phyloP scores from a whole-genome alignment of 148 eudicot genomes.

The Agrostemma githago region DNA sequence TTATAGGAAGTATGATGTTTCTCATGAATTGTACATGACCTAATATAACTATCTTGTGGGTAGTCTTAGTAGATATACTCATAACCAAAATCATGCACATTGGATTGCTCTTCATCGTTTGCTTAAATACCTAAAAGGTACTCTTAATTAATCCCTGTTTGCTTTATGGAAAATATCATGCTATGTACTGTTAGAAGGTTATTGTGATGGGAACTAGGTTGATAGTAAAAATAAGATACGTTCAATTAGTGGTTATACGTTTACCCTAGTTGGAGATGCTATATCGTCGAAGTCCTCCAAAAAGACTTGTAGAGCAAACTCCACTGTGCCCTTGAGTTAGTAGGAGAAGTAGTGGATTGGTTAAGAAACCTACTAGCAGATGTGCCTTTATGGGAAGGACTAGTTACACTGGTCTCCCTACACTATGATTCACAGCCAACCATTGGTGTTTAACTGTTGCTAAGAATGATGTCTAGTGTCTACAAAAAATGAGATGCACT shows the following conservation, averaged over 20 bases:
- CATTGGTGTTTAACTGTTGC: too few species aligned
- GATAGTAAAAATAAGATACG: background rate
- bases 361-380: too few species aligned
- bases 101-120: background rate
- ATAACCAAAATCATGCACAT: background rate
- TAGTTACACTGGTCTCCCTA: too few species aligned
- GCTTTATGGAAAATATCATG: background rate
- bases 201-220: slow-evolving; percentile 2
- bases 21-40: too few species aligned
- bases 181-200: background rate
- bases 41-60: background rate
- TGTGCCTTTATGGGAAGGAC: too few species aligned
- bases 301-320: background rate
- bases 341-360: too few species aligned
- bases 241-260: background rate
- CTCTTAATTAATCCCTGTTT: background rate
- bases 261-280: background rate
- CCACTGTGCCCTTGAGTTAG: background rate
- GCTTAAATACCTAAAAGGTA: background rate
- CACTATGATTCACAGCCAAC: too few species aligned
- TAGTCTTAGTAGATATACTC: background rate
- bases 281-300: background rate
- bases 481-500: too few species aligned
- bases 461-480: too few species aligned
- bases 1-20: too few species aligned